Conservation (phyloP, 805 yeast species). For the Ogataea naganishii region DNA sequence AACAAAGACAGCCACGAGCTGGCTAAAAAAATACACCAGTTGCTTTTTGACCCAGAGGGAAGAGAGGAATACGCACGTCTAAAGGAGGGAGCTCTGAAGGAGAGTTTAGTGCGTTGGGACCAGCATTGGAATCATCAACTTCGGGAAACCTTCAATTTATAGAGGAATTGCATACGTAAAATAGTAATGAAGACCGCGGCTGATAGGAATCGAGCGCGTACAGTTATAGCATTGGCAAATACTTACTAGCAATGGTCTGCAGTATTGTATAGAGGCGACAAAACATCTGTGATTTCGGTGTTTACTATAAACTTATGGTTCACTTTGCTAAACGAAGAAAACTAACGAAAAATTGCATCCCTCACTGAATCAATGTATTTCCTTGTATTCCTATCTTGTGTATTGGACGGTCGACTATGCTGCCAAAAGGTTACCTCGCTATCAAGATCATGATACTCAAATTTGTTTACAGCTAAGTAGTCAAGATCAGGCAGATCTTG, state of each 20-base stretch:
- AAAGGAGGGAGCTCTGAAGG: conserved; percentile 63
- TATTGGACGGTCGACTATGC: conserved; percentile 20
- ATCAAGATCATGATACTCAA: conserved; percentile 4
- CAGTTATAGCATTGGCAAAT: no score
- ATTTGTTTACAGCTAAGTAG: conserved; percentile 8
- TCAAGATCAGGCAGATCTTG: conserved; percentile 41
- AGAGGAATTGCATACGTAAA: conserved; percentile 6
- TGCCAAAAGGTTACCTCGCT: conserved; percentile 11
- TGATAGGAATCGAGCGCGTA: no score
- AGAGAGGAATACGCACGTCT: conserved; percentile 26
- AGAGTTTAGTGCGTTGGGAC: conserved; percentile 66
- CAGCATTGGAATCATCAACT: conserved; percentile 57
- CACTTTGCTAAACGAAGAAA: conserved; percentile 2
- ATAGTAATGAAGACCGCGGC: no score
- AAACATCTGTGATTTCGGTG: no score
- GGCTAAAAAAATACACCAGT: conserved; percentile 29
- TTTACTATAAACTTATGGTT: conserved; percentile 1
- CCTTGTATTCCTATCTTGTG: conserved; percentile 21
- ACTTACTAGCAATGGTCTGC: no score
- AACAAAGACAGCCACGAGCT: conserved; percentile 32
- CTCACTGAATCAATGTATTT: conserved; percentile 20
- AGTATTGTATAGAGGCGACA: no score
- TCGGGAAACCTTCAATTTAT: conserved; percentile 20
- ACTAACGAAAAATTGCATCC: conserved; percentile 6
- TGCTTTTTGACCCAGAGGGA: conserved; percentile 22